Percentiles rank a stretch among this genome's conserved stretches.
These are phyloP conservation scores for Claviceps fusiformis DNA, from an alignment of 2,329 filamentous ascomycete genomes.

Conservation along the genomic window DNA sequence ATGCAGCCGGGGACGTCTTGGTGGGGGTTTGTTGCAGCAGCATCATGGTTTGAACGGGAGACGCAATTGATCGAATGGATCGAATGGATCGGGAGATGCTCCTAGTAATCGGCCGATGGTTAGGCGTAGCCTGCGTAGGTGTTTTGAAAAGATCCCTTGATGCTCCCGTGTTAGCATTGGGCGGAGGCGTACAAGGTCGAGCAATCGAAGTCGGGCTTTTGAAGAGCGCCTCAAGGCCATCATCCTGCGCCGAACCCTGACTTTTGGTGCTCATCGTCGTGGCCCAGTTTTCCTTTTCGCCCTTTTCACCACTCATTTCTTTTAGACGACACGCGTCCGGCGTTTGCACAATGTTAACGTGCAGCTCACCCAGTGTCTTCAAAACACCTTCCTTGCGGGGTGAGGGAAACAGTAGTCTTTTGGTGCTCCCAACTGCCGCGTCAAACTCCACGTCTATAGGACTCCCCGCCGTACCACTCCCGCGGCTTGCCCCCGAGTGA, in stretches of 20 bases:
- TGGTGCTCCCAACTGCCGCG: conserved; percentile 40
- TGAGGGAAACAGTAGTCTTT: conserved; percentile 64
- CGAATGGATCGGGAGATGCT: conserved; percentile 45
- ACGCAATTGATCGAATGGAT: conserved; percentile 29
- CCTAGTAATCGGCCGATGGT: conserved; percentile 46
- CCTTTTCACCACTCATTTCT: conserved; percentile 2
- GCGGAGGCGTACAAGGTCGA: conserved; percentile 39
- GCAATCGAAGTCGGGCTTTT: conserved; percentile 33
- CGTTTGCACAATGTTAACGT: conserved; percentile 37
- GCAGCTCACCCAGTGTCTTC: conserved; percentile 47
- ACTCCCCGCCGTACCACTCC: conserved; percentile 41
- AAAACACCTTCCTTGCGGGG: conserved; percentile 51
- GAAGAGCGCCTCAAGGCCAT: conserved; percentile 53
- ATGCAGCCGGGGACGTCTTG: conserved; percentile 23
- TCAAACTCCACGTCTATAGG: conserved; percentile 40
- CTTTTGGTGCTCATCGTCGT: conserved; percentile 5
- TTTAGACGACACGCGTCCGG: conserved; percentile 21
- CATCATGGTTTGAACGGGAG: conserved; percentile 28
- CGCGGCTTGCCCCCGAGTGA: conserved; percentile 41
- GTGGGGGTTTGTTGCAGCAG: conserved; percentile 36
- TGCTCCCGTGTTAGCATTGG: conserved; percentile 24
- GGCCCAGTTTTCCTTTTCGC: conserved; percentile 33
- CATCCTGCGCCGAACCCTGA: conserved; percentile 29
- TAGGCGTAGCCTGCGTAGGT: conserved; percentile 47
- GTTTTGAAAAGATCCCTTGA: conserved; percentile 43